Percentiles rank a stretch among this genome's conserved stretches.
Evolutionary conservation across 225 moss, liverwort and hornwort genomes (phyloP).

Genomic region (Polytrichum commune): DNA sequence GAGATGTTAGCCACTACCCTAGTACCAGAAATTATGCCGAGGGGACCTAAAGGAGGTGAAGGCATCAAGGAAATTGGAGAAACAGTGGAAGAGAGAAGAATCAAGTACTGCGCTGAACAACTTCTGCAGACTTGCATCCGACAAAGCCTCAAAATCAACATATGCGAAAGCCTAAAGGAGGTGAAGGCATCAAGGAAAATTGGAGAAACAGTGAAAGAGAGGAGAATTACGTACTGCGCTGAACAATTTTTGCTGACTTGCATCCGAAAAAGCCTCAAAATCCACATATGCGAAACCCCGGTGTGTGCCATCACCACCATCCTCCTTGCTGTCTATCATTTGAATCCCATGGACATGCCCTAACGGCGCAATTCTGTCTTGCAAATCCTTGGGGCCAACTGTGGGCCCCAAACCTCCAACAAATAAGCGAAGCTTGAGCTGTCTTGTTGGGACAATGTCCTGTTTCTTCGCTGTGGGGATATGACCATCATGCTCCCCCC

Average conservation of each 20-base stretch:
- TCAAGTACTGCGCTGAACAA: slow-evolving; percentile 67
- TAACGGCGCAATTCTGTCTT: slow-evolving; percentile 70
- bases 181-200: too few species aligned
- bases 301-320: slow-evolving; percentile 41
- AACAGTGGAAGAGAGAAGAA: too few species aligned
- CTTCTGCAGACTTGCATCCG: slow-evolving; percentile 70
- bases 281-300: slow-evolving; percentile 91
- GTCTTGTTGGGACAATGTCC: slow-evolving; percentile 6
- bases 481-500: too few species aligned
- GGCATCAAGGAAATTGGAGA: too few species aligned
- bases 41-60: too few species aligned
- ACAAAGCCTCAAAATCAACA: slow-evolving; percentile 79
- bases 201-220: too few species aligned
- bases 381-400: slow-evolving; percentile 57
- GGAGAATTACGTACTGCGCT: slow-evolving; percentile 46
- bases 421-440: slow-evolving; percentile 57
- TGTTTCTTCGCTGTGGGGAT: too few species aligned
- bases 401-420: slow-evolving; percentile 77
- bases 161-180: slow-evolving; percentile 55
- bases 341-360: slow-evolving; percentile 59
- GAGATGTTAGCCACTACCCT: too few species aligned
- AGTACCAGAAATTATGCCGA: background rate
- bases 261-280: slow-evolving; percentile 73
- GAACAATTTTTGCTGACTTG: slow-evolving; percentile 71
- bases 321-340: slow-evolving; percentile 47